Base-by-base conservation (phyloP, 345 rosid species). In the Acer campestre region DNA sequence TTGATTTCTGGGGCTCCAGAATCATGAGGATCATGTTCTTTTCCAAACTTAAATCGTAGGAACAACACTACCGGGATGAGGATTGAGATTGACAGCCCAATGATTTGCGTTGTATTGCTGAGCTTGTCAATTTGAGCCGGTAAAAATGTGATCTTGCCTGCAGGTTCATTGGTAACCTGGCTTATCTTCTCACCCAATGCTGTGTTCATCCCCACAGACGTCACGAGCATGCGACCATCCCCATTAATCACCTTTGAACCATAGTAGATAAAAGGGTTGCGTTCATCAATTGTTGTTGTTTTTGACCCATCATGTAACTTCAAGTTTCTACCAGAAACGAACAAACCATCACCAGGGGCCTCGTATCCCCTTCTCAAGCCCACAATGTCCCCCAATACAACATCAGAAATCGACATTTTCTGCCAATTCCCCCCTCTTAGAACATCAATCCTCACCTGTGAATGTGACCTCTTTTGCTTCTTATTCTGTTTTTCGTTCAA, bases 181-280 rank as follows among this genome's bases (percentile, higher is more conserved):
- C 74, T 70, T 46, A 70, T 70, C 42, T 27, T 22, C 44, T 70
- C 62, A 29, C 42, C 58, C 74, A 44, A 53, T 70, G 3, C 2
- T 8, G 74, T 70, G 61, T 70, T 53, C 62, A 27, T 51, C 17
- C 75, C 75, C 40, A 35, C 48, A 35, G 64, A 31, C 10, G 75
- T 71, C 18, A 58, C 75, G 3, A 71, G n/a, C 75, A 71, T 71
- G 18, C 10, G 5, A n/a, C 64, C 75, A 56, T 38, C 29, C 29
- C 75, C 64, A 0, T 56, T 71, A 71, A 71, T 38, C 64, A 71
- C 75, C 75, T 71, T 56, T 35, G 75, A 9, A 56, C 75, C 65
- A 58, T 71, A 7, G 49, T 17, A 55, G 29, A 71, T 46, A 17
- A 71, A 71, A 17, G 75, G 75, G 12, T 71, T 71, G 11, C 35